These are phyloP conservation scores for Entophlyctis luteolus DNA, from an alignment of 192 early-diverging fungal species.

Conservation along the genomic window DNA sequence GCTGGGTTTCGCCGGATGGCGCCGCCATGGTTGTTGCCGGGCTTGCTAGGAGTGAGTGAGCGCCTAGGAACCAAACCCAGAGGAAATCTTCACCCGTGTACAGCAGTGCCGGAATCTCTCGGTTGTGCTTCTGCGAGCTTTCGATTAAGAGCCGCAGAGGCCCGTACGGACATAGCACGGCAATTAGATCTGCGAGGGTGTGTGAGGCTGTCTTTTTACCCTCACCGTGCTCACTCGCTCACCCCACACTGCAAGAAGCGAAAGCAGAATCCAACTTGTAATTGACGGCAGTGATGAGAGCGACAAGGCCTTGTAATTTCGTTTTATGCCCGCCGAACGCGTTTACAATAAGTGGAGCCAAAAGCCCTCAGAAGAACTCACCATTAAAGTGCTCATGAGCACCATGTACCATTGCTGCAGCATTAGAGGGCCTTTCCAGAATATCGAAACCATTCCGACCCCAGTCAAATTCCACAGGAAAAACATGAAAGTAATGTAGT, in stretches of 20 bases:
- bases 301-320: slow-evolving; percentile 59
- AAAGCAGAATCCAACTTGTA: slow-evolving; percentile 80
- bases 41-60: slow-evolving; percentile 11
- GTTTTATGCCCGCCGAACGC: background rate
- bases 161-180: slow-evolving; percentile 83
- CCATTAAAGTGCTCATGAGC: slow-evolving; percentile 76
- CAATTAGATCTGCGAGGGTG: slow-evolving; percentile 68
- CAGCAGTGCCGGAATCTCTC: slow-evolving; percentile 69
- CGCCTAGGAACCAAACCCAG: background rate
- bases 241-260: slow-evolving; percentile 78
- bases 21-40: slow-evolving; percentile 67
- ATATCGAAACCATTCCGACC: slow-evolving; percentile 68
- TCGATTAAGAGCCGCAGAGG: slow-evolving; percentile 77
- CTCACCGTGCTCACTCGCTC: slow-evolving; percentile 17
- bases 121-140: slow-evolving; percentile 63
- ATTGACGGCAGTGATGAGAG: slow-evolving; percentile 63
- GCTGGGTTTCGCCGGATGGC: slow-evolving; percentile 25
- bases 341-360: background rate
- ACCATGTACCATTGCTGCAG: slow-evolving; percentile 76
- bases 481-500: slow-evolving; percentile 69
- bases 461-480: slow-evolving; percentile 77
- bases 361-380: slow-evolving; percentile 26
- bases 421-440: slow-evolving; percentile 76
- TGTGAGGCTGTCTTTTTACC: background rate
- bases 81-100: slow-evolving; percentile 49